Percentiles rank a stretch among this genome's conserved stretches.
Evolutionary conservation across 371 early-diverging fungal genomes (phyloP).

Genomic region (Circinella minor): DNA sequence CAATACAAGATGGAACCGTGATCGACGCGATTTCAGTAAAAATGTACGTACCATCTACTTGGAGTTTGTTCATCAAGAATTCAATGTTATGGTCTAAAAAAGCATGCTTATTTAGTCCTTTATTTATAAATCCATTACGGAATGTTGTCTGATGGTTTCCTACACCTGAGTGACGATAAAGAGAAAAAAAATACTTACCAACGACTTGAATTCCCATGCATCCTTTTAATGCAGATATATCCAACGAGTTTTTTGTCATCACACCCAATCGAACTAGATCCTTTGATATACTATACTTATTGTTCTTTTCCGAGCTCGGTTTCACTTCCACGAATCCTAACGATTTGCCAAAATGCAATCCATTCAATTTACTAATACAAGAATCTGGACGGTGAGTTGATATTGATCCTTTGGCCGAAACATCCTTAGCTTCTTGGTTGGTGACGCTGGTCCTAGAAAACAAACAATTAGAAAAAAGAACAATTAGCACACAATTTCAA

Average conservation of each 20-base stretch:
- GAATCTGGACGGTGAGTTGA: not conserved
- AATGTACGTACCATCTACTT: not conserved
- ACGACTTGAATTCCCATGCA: slow-evolving; percentile 2
- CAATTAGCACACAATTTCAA: not conserved
- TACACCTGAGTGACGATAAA: not conserved
- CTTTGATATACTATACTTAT: not conserved
- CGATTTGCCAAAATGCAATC: not conserved
- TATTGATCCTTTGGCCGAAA: not conserved
- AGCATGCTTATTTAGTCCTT: not conserved
- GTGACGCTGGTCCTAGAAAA: too few species aligned
- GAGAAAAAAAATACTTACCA: slow-evolving; percentile 9
- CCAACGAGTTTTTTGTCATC: not conserved
- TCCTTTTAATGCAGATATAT: not conserved
- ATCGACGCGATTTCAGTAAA: not conserved
- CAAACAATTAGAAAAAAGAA: too few species aligned
- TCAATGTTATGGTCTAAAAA: not conserved
- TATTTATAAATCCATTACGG: not conserved
- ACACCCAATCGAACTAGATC: slow-evolving; percentile 1
- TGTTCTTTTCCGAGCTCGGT: not conserved
- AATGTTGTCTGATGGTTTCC: not conserved
- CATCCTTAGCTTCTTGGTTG: not conserved
- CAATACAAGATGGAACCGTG: not conserved
- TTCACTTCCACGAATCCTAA: slow-evolving; percentile 5
- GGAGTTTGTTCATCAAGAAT: not conserved
- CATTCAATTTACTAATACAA: not conserved